Evolutionary conservation across 139 green algal genomes (phyloP), one percentile per base, ranked within the genome.

Genomic region (Micractinium conductrix): DNA sequence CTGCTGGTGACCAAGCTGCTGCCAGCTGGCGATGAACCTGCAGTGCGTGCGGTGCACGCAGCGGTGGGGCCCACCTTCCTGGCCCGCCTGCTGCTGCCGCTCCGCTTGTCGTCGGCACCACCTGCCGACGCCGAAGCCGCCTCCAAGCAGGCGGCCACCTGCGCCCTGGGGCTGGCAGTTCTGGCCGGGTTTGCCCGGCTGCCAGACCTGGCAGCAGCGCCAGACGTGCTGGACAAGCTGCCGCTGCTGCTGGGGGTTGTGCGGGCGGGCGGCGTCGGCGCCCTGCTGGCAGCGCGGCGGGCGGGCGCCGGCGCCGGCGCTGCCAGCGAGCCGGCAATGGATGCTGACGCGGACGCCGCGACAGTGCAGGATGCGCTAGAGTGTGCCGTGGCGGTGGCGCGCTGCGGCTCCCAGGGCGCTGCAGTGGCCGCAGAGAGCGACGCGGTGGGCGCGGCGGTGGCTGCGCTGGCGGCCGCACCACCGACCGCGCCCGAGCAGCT

Each of bases 1-100:
- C 85, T 96, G 35, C 84, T 96, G 60, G 92, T 94, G 9, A 95
- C 92, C 10, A 91, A 91, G 70, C 79, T 95, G 33, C 86, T 95
- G 60, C 89, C 91, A 2, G 53, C 87, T 0, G 89, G 86, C 38
- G 84, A 91, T 76, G 78, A 83, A 0, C 80, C 40, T 21, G 55
- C 73, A 17, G 43, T 87, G 38, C 37, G 24, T 22, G 30, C 35
- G 22, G 88, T 95, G 33, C 42, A 94, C 16, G 84, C 91, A 9
- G 91, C 93, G 2, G 86, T 96, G 4, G 92, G 93, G 0, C 22
- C 68, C 12, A 45, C 38, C 0, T 96, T 96, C 78, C 70, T 96
- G 8, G 37, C 85, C 8, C 87, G 93, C 28, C 79, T 96, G 75
- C 86, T 96, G 72, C 88, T 95, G 69, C 92, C 93, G 19, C 85